Evolutionary conservation across 331 rosid species (phyloP).

Genomic region (Spiraea crenata): DNA sequence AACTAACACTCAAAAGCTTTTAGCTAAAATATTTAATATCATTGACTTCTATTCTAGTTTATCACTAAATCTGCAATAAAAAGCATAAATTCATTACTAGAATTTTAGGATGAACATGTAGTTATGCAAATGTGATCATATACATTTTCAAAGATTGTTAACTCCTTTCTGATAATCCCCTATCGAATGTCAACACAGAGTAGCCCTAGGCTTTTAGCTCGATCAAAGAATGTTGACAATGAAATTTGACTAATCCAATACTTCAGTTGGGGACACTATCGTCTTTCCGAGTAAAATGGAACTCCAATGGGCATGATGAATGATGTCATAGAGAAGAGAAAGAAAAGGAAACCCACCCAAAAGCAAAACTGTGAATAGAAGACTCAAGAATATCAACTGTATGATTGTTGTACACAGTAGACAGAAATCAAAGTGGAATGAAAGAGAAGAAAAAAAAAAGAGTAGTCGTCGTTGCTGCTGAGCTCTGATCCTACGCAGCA

Average conservation of each 20-base stretch:
- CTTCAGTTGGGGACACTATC: not conserved
- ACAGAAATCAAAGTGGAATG: conserved; percentile 20
- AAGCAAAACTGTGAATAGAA: conserved; percentile 1
- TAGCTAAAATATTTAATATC: no score
- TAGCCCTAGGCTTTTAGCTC: no score
- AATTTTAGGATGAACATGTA: no score
- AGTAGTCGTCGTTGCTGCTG: not conserved
- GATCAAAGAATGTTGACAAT: not conserved
- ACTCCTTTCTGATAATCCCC: not conserved
- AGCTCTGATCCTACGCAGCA: conserved; percentile 38
- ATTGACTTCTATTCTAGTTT: no score
- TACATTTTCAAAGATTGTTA: no score
- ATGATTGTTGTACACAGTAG: not conserved
- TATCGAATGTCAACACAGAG: not conserved
- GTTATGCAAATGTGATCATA: no score
- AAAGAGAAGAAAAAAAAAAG: conserved; percentile 4
- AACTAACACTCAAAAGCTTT: no score
- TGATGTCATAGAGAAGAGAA: conserved; percentile 19
- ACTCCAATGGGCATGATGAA: not conserved
- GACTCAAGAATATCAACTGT: conserved; percentile 5
- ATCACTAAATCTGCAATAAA: no score
- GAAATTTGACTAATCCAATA: not conserved
- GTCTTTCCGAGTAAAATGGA: conserved; percentile 17
- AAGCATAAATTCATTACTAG: no score
- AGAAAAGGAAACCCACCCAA: conserved; percentile 7